A percentile compares a stretch with the other conserved stretches of the same genome.
These are phyloP conservation scores for Sporisorium sorghi DNA, from an alignment of 1,284 basidiomycete species.

Conservation along the genomic window DNA sequence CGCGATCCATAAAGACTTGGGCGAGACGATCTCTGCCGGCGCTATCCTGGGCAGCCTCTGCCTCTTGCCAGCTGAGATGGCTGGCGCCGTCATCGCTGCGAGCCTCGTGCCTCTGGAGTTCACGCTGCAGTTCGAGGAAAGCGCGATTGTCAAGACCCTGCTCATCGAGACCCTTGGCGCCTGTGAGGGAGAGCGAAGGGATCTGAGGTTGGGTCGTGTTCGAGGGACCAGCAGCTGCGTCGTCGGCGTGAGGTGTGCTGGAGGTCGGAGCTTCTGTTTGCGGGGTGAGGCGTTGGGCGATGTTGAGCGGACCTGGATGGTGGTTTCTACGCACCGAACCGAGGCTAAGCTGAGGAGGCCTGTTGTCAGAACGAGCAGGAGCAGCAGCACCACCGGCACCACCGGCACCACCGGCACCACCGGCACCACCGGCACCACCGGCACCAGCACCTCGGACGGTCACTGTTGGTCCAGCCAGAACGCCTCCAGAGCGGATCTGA, in stretches of 20 bases:
- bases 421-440: too few species aligned
- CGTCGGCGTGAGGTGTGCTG: neutral
- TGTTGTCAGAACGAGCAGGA: conserved; percentile 19
- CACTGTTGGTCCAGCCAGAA: conserved; percentile 48
- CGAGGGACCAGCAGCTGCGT: neutral
- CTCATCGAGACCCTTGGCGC: conserved; percentile 61
- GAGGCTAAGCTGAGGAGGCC: conserved; percentile 22
- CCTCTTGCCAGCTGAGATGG: conserved; percentile 33
- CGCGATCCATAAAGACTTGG: conserved; percentile 41
- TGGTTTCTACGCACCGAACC: conserved; percentile 51
- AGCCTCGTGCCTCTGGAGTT: conserved; percentile 59
- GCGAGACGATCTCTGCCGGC: conserved; percentile 26
- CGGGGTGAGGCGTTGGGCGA: conserved; percentile 48
- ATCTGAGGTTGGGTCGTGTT: conserved; percentile 17
- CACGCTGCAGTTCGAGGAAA: conserved; percentile 61
- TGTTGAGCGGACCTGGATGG: conserved; percentile 64
- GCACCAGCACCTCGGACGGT: conserved; percentile 54
- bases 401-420: too few species aligned
- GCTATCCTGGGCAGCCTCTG: conserved; percentile 14
- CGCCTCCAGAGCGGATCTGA: conserved; percentile 33
- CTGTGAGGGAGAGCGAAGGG: conserved; percentile 52
- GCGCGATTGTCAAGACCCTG: conserved; percentile 61
- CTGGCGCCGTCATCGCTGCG: conserved; percentile 35
- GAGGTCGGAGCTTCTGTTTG: conserved; percentile 17
- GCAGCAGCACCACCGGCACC: too few species aligned